phyloP scores from a whole-genome alignment of 176 grass and related monocot species.

The Puya raimondii region DNA sequence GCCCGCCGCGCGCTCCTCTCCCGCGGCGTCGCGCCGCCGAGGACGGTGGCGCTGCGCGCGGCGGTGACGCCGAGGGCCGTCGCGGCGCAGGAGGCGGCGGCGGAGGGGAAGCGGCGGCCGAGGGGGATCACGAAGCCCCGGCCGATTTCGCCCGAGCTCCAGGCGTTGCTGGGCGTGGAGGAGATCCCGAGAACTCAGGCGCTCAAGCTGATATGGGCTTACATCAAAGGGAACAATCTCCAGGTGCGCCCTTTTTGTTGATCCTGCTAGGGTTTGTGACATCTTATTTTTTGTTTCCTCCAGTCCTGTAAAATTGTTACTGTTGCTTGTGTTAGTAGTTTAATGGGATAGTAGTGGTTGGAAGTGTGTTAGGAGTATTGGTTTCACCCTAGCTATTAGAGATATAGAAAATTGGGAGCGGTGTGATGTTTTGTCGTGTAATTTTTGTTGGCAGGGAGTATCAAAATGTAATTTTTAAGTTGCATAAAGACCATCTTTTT shows the following conservation, averaged over 20 bases:
- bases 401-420: too few species aligned
- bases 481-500: too few species aligned
- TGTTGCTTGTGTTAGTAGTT: too few species aligned
- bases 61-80: neutral
- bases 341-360: too few species aligned
- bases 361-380: too few species aligned
- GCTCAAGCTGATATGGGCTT: constrained; percentile 82
- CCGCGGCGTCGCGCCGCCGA: constrained; percentile 6
- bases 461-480: too few species aligned
- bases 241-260: constrained; percentile 27
- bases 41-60: constrained; percentile 3
- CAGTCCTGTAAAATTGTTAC: too few species aligned
- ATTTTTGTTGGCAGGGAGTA: too few species aligned
- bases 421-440: too few species aligned
- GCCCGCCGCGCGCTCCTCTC: too few species aligned
- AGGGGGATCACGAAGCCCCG: constrained; percentile 49
- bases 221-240: constrained; percentile 84
- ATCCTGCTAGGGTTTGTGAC: neutral
- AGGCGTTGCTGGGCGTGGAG: constrained; percentile 55
- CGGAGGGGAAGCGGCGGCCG: constrained; percentile 30
- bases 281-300: too few species aligned
- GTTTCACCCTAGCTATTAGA: too few species aligned
- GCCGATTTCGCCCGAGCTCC: constrained; percentile 43
- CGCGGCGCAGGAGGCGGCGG: constrained; percentile 14
- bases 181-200: constrained; percentile 76